These are phyloP conservation scores for Zanthoxylum bungeanum DNA, from an alignment of 345 rosid species.

Conservation along the genomic window DNA sequence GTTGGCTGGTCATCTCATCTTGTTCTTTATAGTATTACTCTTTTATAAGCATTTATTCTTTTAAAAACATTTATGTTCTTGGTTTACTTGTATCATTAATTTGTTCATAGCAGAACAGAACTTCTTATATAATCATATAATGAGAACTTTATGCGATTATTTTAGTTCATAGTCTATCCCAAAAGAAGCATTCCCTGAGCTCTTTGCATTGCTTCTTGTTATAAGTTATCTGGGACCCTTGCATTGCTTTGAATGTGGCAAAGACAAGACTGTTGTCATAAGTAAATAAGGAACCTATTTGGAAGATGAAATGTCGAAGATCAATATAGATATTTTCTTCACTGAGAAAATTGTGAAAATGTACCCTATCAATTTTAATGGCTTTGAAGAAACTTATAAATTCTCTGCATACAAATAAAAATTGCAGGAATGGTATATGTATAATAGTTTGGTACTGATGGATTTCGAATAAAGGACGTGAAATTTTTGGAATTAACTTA, in stretches of 20 bases:
- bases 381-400: background rate
- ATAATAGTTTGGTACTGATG: background rate
- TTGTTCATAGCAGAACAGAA: background rate
- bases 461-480: background rate
- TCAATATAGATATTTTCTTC: too few relatives aligned
- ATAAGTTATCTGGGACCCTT: background rate
- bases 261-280: background rate
- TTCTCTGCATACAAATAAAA: background rate
- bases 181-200: background rate
- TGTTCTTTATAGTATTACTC: background rate
- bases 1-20: background rate
- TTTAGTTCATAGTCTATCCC: background rate
- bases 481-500: slow-evolving; percentile 2
- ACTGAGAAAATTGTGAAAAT: background rate
- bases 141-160: background rate
- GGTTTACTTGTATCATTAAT: background rate
- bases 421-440: background rate
- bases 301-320: background rate
- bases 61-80: background rate
- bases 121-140: background rate
- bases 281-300: background rate
- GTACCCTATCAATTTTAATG: background rate
- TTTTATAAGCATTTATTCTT: background rate
- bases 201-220: background rate
- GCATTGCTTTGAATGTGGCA: background rate